Evolutionary conservation across 306 rosid species (phyloP), one percentile per base, ranked within the genome.

Genomic region (Cucumis hystrix): DNA sequence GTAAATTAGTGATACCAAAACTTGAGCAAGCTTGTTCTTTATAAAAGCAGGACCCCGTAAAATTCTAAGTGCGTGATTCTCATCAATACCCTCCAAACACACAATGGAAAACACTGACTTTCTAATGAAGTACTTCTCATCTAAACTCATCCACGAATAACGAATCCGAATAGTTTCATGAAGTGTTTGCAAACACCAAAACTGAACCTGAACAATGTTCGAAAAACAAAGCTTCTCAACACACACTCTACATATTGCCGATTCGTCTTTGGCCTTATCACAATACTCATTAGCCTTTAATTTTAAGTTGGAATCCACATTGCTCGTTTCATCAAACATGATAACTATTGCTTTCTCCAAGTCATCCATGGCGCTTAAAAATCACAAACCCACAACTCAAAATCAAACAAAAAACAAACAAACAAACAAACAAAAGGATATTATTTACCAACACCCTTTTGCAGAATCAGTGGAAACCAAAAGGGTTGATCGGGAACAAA

Each of bases 161-260:
- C 97, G 84, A 21, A 81, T 79, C 75, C 84, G 88, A 75, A 95
- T 87, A 54, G 85, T 86, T 58, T 92, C 99, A 1, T 90, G 96
- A 8, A 95, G 87, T 3, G 99, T 86, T 86, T 95, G 97, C 39
- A 95, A 83, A 79, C 92, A 88, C 99, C 99, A 95, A 84, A 95
- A 95, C 85, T 90, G 99, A 39, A 92, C 95, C 83, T 92, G 93
- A 63, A 85, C 90, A 3, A 90, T 78, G 84, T 79, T 87, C 30
- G 99, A 88, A 77, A 79, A 86, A 74, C 96, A 87, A 25, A 95
- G 64, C 77, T 83, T 95, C 69, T 95, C 91, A 51, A 92, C 83
- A 81, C 99, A 92, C 75, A 90, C 72, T 45, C 91, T 90, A 51
- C 90, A 89, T 58, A 95, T 84, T 11, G 89, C 84, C 8, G 89